These are phyloP conservation scores for Apiospora sp. DNA, from an alignment of 2,329 filamentous ascomycete species.

Conservation along the genomic window DNA sequence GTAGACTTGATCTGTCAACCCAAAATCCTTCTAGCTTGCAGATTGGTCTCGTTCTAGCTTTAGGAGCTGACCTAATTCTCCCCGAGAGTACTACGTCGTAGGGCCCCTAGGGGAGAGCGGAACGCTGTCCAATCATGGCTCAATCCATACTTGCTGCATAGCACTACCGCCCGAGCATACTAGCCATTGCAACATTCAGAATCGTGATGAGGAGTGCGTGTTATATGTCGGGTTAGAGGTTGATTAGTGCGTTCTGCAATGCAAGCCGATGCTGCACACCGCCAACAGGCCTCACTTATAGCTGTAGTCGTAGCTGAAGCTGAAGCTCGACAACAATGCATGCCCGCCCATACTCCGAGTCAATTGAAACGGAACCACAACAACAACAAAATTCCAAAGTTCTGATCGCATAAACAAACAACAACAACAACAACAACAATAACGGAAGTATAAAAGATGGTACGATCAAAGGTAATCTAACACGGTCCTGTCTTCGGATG, in stretches of 20 bases:
- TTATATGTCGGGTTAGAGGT: background rate
- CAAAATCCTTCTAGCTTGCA: slow-evolving; percentile 18
- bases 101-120: background rate
- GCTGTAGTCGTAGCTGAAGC: background rate
- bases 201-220: slow-evolving; percentile 7
- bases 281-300: background rate
- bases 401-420: background rate
- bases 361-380: background rate
- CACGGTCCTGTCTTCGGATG: background rate
- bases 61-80: slow-evolving; percentile 1
- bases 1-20: slow-evolving; percentile 10
- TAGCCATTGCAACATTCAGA: background rate
- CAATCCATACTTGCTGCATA: background rate
- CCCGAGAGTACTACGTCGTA: background rate
- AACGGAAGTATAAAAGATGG: background rate
- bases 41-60: background rate
- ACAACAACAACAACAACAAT: background rate
- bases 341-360: background rate
- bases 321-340: background rate
- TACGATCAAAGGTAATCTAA: background rate
- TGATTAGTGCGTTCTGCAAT: slow-evolving; percentile 6
- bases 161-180: background rate
- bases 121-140: background rate
- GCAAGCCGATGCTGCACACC: slow-evolving; percentile 11
- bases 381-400: background rate